Base-by-base conservation (phyloP, 2,329 filamentous ascomycete species). In the Purpureocillium lavendulum region DNA sequence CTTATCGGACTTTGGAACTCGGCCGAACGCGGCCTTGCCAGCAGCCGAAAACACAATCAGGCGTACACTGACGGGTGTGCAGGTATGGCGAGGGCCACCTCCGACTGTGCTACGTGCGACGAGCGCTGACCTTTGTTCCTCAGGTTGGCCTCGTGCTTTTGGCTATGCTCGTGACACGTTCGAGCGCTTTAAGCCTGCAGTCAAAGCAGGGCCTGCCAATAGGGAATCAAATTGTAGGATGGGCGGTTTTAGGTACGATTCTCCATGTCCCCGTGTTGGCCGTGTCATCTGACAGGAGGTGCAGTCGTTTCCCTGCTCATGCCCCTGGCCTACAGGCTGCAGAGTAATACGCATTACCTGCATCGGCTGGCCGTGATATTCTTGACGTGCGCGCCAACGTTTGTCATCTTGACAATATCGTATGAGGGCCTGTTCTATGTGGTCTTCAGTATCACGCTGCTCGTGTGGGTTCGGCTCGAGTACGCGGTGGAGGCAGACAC, bases 351-450 rank as follows among this genome's bases (percentile, higher is more conserved):
- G 49, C 82, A 96, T 63, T 96, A 97, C 60, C 76, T 97, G 49
- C 89, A 97, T 59, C 82, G 89, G 17, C 70, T 98, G 4, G 74
- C 89, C 49, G 77, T 94, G 50, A 80, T 96, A 39, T 98, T 97
- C 66, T 71, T 98, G 36, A 85, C 89, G 5, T 97, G 94, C 57
- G 84, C 90, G 0, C 92, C 92, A 0, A 84, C 84, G 2, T 98
- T 97, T 62, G 84, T 98, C 56, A 90, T 98, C 53, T 77, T 98
- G 37, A 94, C 89, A 7, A 96, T 97, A 51, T 96, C 90, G 1
- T 98, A 94, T 64, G 92, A 98, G 61, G 90, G 90, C 0, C 72
- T 98, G 2, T 98, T 98, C 61, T 98, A 97, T 62, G 78, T 96
- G 43, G 80, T 83, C 10, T 98, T 96, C 62, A 88, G 82, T 54